Conservation (phyloP, 139 green algal species). For the Coccomyxa sp. region DNA sequence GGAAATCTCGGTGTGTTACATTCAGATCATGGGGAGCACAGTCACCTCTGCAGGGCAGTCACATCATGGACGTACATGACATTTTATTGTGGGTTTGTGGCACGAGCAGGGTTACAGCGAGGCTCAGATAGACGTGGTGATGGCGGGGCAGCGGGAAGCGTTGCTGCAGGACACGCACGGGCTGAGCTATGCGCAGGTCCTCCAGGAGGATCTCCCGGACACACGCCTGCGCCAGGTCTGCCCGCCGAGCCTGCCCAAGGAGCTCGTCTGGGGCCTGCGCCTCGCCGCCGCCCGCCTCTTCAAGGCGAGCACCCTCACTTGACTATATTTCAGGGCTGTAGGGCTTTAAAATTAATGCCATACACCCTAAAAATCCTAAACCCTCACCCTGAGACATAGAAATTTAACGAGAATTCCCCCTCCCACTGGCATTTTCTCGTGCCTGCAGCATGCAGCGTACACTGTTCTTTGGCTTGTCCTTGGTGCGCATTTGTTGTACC, state of each 20-base stretch:
- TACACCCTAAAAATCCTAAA: not conserved
- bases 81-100: not conserved
- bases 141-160: constrained; percentile 1
- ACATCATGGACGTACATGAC: not conserved
- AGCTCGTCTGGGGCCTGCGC: constrained; percentile 30
- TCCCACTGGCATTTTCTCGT: not conserved
- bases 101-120: not conserved
- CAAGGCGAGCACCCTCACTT: not conserved
- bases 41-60: not conserved
- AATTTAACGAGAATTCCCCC: too few relatives aligned
- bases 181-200: constrained; percentile 29
- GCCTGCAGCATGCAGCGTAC: too few relatives aligned
- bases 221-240: constrained; percentile 20
- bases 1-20: too few relatives aligned
- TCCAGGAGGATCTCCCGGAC: constrained; percentile 36
- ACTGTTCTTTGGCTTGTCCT: not conserved
- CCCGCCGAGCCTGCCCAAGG: constrained; percentile 35
- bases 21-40: too few relatives aligned
- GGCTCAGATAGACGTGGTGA: not conserved
- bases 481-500: not conserved
- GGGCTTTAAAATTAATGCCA: not conserved
- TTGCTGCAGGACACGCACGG: not conserved
- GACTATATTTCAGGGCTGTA: not conserved
- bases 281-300: constrained; percentile 51
- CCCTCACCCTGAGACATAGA: not conserved